Percentiles rank a stretch among this genome's conserved stretches.
Conservation (phyloP, 2,329 filamentous ascomycete genomes). For the Ophiostoma quercus region DNA sequence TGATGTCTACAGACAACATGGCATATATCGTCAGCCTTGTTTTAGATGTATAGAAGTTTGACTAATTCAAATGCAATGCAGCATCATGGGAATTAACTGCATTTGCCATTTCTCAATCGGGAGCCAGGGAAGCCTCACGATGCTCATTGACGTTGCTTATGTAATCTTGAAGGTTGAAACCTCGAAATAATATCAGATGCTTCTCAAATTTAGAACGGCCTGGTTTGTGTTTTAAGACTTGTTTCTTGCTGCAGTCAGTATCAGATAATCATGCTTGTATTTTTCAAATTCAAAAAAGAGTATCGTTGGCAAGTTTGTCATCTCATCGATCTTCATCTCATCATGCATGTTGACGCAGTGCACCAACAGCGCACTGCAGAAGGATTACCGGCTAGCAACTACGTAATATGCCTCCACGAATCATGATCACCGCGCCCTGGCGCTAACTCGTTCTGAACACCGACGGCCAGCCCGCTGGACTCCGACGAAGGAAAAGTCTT, state of each 20-base stretch:
- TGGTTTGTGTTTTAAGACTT: too few species aligned
- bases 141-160: neutral
- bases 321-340: neutral
- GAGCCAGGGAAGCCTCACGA: too few species aligned
- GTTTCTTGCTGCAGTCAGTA: too few species aligned
- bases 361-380: neutral
- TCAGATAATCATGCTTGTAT: too few species aligned
- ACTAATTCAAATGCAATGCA: too few species aligned
- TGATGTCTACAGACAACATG: neutral
- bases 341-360: neutral
- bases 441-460: neutral
- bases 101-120: neutral
- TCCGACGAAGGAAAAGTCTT: neutral
- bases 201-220: too few species aligned
- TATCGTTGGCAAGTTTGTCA: too few species aligned
- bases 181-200: neutral
- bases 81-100: too few species aligned
- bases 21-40: too few species aligned
- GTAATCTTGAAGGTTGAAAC: neutral
- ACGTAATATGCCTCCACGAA: neutral
- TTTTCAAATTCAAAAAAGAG: too few species aligned
- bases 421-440: neutral
- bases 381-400: neutral
- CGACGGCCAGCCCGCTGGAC: neutral
- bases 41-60: too few species aligned